Evolutionary conservation across 176 grass and related monocot genomes (phyloP).

Genomic region (Aegilops tauschii): DNA sequence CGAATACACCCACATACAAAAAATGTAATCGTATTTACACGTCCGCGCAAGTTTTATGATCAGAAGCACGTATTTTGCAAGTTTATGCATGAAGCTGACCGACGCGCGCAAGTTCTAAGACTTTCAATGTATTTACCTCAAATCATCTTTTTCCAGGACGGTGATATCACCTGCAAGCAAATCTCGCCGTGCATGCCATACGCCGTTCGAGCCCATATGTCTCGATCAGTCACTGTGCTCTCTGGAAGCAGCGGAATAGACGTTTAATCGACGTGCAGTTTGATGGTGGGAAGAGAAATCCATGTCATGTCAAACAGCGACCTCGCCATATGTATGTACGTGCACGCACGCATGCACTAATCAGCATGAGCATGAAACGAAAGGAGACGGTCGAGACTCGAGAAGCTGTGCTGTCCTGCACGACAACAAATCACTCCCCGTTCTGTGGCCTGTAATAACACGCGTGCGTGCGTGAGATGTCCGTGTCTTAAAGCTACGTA

Average conservation of each 20-base stretch:
- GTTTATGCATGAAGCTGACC: no score
- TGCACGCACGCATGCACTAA: background rate
- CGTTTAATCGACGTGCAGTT: background rate
- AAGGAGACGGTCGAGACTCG: background rate
- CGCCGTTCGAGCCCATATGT: background rate
- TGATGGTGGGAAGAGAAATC: background rate
- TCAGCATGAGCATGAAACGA: background rate
- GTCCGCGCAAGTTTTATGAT: no score
- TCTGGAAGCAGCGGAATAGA: background rate
- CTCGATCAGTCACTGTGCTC: background rate
- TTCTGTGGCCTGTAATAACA: background rate
- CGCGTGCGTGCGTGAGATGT: background rate
- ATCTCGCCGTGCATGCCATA: background rate
- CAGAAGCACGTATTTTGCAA: no score
- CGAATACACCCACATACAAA: no score
- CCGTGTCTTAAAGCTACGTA: background rate
- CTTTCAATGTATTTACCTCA: no score
- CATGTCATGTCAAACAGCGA: background rate
- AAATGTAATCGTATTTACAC: no score
- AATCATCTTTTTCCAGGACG: background rate
- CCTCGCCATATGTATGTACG: background rate
- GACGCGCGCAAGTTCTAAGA: no score
- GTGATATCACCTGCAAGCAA: background rate
- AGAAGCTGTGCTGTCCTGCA: background rate
- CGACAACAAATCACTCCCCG: background rate